Base-by-base conservation (phyloP, 108 stramenopile species). In the Cafeteria roenbergensis region DNA sequence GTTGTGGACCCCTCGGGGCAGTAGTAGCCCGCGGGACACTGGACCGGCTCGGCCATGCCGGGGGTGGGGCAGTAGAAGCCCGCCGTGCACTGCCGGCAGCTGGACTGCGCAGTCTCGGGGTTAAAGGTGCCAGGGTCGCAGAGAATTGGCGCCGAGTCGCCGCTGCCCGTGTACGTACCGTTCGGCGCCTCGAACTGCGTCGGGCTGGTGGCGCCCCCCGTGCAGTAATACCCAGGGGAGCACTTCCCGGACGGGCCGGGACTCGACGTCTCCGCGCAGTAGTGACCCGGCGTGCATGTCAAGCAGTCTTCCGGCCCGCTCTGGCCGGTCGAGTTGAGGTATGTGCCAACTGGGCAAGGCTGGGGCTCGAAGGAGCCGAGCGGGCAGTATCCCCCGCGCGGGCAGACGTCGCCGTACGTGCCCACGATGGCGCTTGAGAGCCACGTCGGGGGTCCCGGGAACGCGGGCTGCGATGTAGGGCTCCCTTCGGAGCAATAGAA, bases 371-470 rank as follows among this genome's bases (percentile, higher is more conserved):
- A 42, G 4, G 69, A 51, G 12, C 78, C 80, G 42, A 28, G 27
- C 9, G 68, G 63, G 72, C 82, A 83, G 60, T 76, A 79, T 61
- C 63, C 57, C 21, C 82, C 80, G 24, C 59, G 61, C 0, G 78
- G 80, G 61, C 82, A 83, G 32, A 71, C 34, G 34, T 36, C 48
- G 21, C 72, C 75, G 21, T 62, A 51, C 21, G 66, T 34, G 31
- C 73, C 73, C 24, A 65, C 67, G 29, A 26, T 42, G 65, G 21
- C 71, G 68, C 31, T n/a, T n/a, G n/a, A 51, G 37, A 35, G 52
- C 52, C 4, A 32, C 64, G 64, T 1, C 60, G 0, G 66, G 57
- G 29, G 57, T 67, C 0, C 73, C 71, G 12, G 4, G 53, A 0
- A 69, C 58, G 31, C 61, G 33, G 75, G 75, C 9, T 66, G 71